Base-by-base conservation (phyloP, 2,329 filamentous ascomycete species). In the Camptophora hylomeconis region DNA sequence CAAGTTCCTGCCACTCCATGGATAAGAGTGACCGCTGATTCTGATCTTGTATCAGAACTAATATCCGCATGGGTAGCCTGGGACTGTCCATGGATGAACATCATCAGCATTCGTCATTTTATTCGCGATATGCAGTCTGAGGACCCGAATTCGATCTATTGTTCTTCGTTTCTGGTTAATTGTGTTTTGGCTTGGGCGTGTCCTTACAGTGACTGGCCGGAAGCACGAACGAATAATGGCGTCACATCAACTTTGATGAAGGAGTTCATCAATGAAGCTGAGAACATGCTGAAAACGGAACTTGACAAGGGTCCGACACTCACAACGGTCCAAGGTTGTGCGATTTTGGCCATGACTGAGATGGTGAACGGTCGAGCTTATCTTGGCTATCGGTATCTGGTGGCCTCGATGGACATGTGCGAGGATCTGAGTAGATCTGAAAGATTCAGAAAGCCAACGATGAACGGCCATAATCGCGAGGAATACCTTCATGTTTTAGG, bases 81-180 rank as follows among this genome's bases (percentile, higher is more conserved):
- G 21, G 15, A 31, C 9, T 39, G 41, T 35, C 48, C 47, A 2
- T 51, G 45, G 16, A 40, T 38, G 16, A 49, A 52, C 27, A 49
- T 41, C 34, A 38, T 55, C 11, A 48, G 54, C 33, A 44, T 47
- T 3, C 48, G 48, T 24, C 20, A 47, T 17, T 55, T 54, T 25
- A 26, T 54, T 7, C 35, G 38, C 12, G 48, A 50, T 17, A 54
- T 54, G 51, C 41, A 38, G 32, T 40, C 44, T 11, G 45, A 42
- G 5, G 30, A 44, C 7, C n/a, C 44, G 8, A 33, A 37, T 3
- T 41, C 45, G 2, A 33, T 36, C 5, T 52, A 45, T 28, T 54
- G 52, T 28, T 54, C 52, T 7, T 47, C 52, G 4, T 47, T 55
- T 6, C 30, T 55, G 13, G 51, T 56, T 3, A 52, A 54, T 30